Evolutionary conservation across 2,329 filamentous ascomycete species (phyloP), one percentile per base, ranked within the genome.

Genomic region (Graphilbum ipis-grandicollis): DNA sequence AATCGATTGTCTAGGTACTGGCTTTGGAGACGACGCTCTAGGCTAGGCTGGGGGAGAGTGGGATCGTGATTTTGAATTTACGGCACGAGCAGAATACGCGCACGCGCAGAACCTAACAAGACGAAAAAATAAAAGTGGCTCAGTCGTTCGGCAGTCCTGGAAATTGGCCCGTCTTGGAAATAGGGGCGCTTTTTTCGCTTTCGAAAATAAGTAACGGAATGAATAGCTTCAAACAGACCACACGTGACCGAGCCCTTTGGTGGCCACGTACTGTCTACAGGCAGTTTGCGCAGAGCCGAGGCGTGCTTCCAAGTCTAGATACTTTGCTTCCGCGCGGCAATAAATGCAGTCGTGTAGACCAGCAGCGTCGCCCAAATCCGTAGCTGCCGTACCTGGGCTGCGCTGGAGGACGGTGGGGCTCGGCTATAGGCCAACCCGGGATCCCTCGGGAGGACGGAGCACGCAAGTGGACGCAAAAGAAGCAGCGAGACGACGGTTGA

Each of bases 11-110:
- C 5, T 28, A 51, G 50, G 43, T 52, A 15, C 39, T 52, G 33
- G 50, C 50, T 10, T 46, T 48, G 15, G 59, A 63, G 42, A 51
- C 51, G 18, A 46, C 46, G 5, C 14, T 31, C 18, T 31, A 31
- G 28, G 28, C 5, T 10, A 10, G n/a, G 28, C 8, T 29, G n/a
- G 8, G 28, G 28, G n/a, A 14, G 9, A 29, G 9, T 10, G 9
- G n/a, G 28, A 6, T n/a, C n/a, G n/a, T n/a, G n/a, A n/a, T n/a
- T n/a, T n/a, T n/a, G n/a, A n/a, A n/a, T n/a, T n/a, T n/a, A n/a
- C 6, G 28, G 14, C 6, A 29, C 6, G n/a, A 29, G 9, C 23
- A 25, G 23, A 25, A 7, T 8, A 25, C 12, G 23, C 8, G 7
- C 23, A 12, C 8, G 23, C 7, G 23, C 23, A 8, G 23, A 12